phyloP scores from a whole-genome alignment of 2,329 filamentous ascomycete species.

The Thelonectria blattea region DNA sequence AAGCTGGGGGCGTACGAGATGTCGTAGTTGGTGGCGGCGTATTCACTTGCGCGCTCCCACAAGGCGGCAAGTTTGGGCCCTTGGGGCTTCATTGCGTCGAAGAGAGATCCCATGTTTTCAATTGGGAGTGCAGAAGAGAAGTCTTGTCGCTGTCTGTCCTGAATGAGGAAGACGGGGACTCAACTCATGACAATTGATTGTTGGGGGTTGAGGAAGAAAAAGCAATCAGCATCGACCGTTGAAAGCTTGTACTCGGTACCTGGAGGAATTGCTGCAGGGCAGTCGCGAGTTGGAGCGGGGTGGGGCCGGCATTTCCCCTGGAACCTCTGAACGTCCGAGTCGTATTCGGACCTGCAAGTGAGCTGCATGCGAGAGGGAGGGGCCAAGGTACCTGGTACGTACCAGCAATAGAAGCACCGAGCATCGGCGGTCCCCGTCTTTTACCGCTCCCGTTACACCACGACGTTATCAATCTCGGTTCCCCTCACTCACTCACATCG shows the following conservation, averaged over 20 bases:
- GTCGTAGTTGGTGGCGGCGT: conserved; percentile 31
- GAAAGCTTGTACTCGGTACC: not conserved
- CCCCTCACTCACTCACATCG: not conserved
- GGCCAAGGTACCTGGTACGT: not conserved
- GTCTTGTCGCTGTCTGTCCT: not conserved
- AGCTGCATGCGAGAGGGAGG: not conserved
- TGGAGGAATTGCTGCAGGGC: not conserved
- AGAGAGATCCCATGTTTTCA: not conserved
- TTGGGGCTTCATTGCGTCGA: conserved; percentile 26
- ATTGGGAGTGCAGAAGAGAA: not conserved
- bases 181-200: not conserved
- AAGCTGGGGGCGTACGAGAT: conserved; percentile 32
- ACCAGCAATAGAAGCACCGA: not conserved
- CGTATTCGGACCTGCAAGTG: conserved; percentile 35
- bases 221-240: not conserved
- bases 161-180: conserved; percentile 4
- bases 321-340: not conserved
- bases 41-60: conserved; percentile 30
- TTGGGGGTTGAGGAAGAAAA: not conserved
- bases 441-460: not conserved
- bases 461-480: not conserved
- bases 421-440: not conserved
- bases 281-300: not conserved
- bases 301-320: conserved; percentile 19
- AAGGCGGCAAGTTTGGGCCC: conserved; percentile 27